phyloP scores from a whole-genome alignment of 768 basidiomycete species.

The Mycena olivaceomarginata region DNA sequence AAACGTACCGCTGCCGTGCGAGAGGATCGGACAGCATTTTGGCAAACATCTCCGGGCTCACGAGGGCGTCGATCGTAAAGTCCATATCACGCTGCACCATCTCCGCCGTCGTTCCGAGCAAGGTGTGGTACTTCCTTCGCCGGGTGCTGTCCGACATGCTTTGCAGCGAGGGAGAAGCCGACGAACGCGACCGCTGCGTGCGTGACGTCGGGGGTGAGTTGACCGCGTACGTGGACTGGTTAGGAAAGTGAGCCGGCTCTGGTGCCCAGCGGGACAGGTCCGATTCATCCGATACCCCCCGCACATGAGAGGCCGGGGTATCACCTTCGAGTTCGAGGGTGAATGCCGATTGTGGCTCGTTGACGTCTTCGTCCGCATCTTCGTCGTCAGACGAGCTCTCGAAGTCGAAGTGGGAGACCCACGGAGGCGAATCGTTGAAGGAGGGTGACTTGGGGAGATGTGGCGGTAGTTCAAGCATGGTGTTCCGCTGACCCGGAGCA shows the following conservation, averaged over 20 bases:
- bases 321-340: slow-evolving; percentile 25
- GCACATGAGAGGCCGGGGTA: neutral
- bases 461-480: slow-evolving; percentile 6
- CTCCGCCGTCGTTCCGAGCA: slow-evolving; percentile 33
- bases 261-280: slow-evolving; percentile 40
- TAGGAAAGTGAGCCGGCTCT: slow-evolving; percentile 29
- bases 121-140: slow-evolving; percentile 13
- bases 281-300: slow-evolving; percentile 1
- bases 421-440: slow-evolving; percentile 22
- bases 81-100: slow-evolving; percentile 39
- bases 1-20: slow-evolving; percentile 35
- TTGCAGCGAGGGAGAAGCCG: slow-evolving; percentile 20
- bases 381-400: slow-evolving; percentile 35
- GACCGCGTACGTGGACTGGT: slow-evolving; percentile 19
- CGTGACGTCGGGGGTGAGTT: slow-evolving; percentile 1
- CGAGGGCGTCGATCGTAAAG: slow-evolving; percentile 38
- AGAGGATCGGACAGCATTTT: slow-evolving; percentile 37
- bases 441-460: slow-evolving; percentile 35
- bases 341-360: neutral
- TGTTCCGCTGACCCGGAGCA: slow-evolving; percentile 12
- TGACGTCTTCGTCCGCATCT: slow-evolving; percentile 18
- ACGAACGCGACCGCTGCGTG: slow-evolving; percentile 21
- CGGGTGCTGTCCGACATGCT: slow-evolving; percentile 15
- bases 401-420: slow-evolving; percentile 42
- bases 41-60: slow-evolving; percentile 40